Evolutionary conservation across 345 rosid genomes (phyloP), one percentile per base, ranked within the genome.

Genomic region (Bruguiera gymnorhiza): DNA sequence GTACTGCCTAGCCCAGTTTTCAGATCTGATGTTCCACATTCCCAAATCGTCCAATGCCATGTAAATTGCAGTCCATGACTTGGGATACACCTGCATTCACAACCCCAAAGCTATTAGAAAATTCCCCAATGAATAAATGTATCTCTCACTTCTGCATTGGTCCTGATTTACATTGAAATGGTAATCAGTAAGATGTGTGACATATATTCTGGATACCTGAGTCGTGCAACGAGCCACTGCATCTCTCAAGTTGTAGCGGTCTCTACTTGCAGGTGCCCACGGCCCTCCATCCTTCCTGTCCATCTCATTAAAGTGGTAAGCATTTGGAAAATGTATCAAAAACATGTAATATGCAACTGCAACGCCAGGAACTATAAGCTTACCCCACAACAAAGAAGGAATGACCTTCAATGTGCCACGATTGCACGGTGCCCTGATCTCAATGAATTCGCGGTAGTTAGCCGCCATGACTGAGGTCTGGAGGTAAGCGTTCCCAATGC

Each of bases 361-460:
- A 48, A 24, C 0, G n/a, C 50, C 18, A 46, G 31, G 4, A 29
- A n/a, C 15, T 6, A 61, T 26, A 5, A 29, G 72, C 86, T 71
- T 87, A 94, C 98, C 97, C 98, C 15, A 87, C 97, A 16, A 90
- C 93, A 71, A 91, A 95, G 79, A 92, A 90, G 71, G 70, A 76
- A 79, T 95, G 85, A 57, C 99, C 99, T 67, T 88, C 87, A 64
- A 92, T 86, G 83, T 95, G 99, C 89, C 89, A 90, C 21, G 97
- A 86, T 78, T 91, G 99, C 67, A 92, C 62, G 23, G 75, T 77
- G 58, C 86, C 85, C 81, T 95, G 29, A 95, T 72, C 83, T 95
- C 97, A 1, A 80, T 75, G 69, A 76, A 95, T 26, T 85, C 89
- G 23, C 91, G 69, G 75, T 81, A 92, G 63, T 85, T 89, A 11